Conservation (phyloP, 176 grass and related monocot species). For the Elaeis guineensis region DNA sequence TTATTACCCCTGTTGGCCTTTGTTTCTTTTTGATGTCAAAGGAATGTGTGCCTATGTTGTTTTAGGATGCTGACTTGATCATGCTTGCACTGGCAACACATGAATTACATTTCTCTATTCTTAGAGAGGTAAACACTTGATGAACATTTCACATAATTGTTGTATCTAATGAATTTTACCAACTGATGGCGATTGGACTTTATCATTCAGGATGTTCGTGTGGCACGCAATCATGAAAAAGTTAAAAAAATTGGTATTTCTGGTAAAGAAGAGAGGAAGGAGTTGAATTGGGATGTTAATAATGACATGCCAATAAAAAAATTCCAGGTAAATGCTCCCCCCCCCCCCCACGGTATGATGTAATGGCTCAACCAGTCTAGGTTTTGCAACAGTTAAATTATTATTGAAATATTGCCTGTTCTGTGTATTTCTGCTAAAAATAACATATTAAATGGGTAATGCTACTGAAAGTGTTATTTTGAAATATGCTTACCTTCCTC, state of each 20-base stretch:
- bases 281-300: conserved; percentile 1
- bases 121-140: conserved; percentile 44
- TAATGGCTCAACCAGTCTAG: too few relatives aligned
- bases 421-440: too few relatives aligned
- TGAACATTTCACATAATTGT: conserved; percentile 1
- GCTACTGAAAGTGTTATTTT: too few relatives aligned
- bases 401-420: too few relatives aligned
- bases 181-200: neutral
- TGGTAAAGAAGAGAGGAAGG: conserved; percentile 3
- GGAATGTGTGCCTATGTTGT: conserved; percentile 9
- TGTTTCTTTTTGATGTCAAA: conserved; percentile 8
- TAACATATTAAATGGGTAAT: too few relatives aligned
- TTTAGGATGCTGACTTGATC: conserved; percentile 71
- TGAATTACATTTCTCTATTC: conserved; percentile 67
- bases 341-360: too few relatives aligned
- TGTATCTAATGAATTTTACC: neutral
- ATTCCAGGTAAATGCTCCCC: conserved; percentile 35
- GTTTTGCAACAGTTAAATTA: too few relatives aligned
- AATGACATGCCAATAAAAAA: conserved; percentile 20
- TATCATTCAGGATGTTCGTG: conserved; percentile 20
- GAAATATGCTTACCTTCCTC: too few relatives aligned
- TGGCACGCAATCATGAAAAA: neutral
- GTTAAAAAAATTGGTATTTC: neutral
- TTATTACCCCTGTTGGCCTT: neutral
- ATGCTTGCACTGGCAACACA: conserved; percentile 87